phyloP scores from a whole-genome alignment of 2,329 filamentous ascomycete species.

The Fusarium aywerte region DNA sequence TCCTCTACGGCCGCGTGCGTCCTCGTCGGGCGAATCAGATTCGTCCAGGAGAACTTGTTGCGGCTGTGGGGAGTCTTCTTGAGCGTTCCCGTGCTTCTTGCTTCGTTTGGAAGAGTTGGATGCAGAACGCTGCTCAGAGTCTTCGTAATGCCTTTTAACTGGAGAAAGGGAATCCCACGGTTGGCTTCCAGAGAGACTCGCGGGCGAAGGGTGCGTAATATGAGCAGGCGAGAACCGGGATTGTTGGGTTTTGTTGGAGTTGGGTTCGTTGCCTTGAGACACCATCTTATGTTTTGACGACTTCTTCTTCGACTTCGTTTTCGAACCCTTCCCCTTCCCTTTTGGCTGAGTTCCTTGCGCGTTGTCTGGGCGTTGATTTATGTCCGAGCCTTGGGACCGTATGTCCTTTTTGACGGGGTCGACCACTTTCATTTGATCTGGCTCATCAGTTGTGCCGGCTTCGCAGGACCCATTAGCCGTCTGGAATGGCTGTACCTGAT shows the following conservation, averaged over 20 bases:
- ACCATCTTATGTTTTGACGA: conserved; percentile 27
- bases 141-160: conserved; percentile 27
- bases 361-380: not conserved
- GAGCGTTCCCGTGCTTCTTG: conserved; percentile 16
- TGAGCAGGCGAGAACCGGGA: not conserved
- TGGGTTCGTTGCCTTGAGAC: conserved; percentile 2
- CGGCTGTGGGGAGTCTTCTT: not conserved
- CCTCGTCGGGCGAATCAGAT: conserved; percentile 16
- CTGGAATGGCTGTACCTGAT: not conserved
- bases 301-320: conserved; percentile 42
- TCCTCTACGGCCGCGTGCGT: conserved; percentile 25
- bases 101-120: conserved; percentile 28
- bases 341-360: conserved; percentile 8
- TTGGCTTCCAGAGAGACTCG: not conserved
- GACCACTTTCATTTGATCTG: not conserved
- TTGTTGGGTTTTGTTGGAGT: not conserved
- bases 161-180: conserved; percentile 4
- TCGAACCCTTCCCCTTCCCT: conserved; percentile 35
- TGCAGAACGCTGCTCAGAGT: conserved; percentile 7
- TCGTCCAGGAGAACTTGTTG: conserved; percentile 6
- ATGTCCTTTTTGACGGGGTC: not conserved
- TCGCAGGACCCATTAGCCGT: not conserved
- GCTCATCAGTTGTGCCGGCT: not conserved
- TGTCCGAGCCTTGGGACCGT: not conserved
- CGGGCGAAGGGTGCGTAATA: not conserved